Conservation (phyloP, 495 filamentous ascomycete genomes). For the Trypethelium eluteriae region DNA sequence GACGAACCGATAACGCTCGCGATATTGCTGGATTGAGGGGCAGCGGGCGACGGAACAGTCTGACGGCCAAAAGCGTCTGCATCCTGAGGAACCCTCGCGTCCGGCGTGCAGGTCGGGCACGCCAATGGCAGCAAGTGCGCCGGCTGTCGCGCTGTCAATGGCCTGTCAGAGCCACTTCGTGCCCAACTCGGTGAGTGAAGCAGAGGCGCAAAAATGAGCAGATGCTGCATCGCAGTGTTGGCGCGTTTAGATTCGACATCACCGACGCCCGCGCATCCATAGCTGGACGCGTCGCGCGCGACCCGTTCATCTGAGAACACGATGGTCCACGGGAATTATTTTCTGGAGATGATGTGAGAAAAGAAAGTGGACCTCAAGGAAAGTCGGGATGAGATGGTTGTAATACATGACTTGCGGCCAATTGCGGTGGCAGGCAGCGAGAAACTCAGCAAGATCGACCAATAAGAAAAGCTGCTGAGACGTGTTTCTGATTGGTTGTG, state of each 20-base stretch:
- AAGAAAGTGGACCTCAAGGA: background rate
- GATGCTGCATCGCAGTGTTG: slow-evolving; percentile 5
- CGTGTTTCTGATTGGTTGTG: background rate
- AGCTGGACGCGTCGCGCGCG: slow-evolving; percentile 7
- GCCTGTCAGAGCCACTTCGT: background rate
- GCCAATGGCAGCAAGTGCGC: background rate
- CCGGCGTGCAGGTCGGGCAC: slow-evolving; percentile 4
- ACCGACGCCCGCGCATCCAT: background rate
- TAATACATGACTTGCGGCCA: background rate
- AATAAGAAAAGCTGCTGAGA: background rate
- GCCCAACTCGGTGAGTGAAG: background rate
- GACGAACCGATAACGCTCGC: slow-evolving; percentile 11
- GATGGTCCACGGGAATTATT: background rate
- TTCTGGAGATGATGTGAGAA: background rate
- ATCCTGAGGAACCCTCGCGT: slow-evolving; percentile 10
- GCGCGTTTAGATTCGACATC: slow-evolving; percentile 11
- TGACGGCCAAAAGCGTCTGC: slow-evolving; percentile 9
- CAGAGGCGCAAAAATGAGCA: background rate
- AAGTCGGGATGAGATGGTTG: background rate
- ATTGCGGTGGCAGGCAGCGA: background rate
- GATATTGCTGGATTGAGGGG: slow-evolving; percentile 12
- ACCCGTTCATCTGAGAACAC: background rate
- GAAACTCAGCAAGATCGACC: background rate
- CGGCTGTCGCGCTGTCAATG: slow-evolving; percentile 10
- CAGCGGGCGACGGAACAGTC: slow-evolving; percentile 11